phyloP scores from a whole-genome alignment of 495 filamentous ascomycete species.

The Podospora sp. region DNA sequence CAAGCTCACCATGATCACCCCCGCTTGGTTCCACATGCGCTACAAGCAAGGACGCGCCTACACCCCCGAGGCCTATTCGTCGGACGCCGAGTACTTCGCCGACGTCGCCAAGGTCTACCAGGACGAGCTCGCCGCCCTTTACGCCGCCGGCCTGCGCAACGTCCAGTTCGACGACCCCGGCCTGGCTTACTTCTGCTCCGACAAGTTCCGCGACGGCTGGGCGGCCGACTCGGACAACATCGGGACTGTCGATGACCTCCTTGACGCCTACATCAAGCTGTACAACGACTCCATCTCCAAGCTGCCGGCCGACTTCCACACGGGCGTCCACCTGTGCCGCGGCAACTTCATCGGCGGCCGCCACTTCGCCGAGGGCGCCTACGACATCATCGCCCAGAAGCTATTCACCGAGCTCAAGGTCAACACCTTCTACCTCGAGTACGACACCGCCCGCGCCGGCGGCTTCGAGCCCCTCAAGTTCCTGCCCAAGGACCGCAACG shows the following conservation, averaged over 20 bases:
- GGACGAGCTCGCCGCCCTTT: constrained; percentile 63
- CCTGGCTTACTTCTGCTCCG: constrained; percentile 78
- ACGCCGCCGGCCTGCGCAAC: constrained; percentile 69
- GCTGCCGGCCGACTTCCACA: constrained; percentile 67
- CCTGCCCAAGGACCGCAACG: constrained; percentile 72
- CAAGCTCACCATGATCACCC: constrained; percentile 74
- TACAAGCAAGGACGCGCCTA: constrained; percentile 72
- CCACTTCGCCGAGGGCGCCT: constrained; percentile 81
- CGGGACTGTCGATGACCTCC: constrained; percentile 58
- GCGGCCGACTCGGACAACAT: constrained; percentile 60
- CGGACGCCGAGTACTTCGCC: constrained; percentile 70
- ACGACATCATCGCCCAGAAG: constrained; percentile 78
- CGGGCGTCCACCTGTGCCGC: constrained; percentile 77
- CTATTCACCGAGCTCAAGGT: constrained; percentile 76
- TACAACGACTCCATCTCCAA: constrained; percentile 74
- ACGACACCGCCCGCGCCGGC: constrained; percentile 74
- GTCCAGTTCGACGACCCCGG: constrained; percentile 78
- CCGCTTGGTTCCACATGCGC: constrained; percentile 68
- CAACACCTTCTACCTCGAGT: constrained; percentile 82
- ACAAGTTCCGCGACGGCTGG: constrained; percentile 73
- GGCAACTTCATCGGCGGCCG: constrained; percentile 78
- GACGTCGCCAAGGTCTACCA: constrained; percentile 77
- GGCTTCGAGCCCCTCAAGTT: constrained; percentile 77
- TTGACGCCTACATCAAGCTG: constrained; percentile 73
- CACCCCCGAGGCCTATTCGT: constrained; percentile 63